Conservation (phyloP, 2,329 filamentous ascomycete species). For the Amauroascus niger region DNA sequence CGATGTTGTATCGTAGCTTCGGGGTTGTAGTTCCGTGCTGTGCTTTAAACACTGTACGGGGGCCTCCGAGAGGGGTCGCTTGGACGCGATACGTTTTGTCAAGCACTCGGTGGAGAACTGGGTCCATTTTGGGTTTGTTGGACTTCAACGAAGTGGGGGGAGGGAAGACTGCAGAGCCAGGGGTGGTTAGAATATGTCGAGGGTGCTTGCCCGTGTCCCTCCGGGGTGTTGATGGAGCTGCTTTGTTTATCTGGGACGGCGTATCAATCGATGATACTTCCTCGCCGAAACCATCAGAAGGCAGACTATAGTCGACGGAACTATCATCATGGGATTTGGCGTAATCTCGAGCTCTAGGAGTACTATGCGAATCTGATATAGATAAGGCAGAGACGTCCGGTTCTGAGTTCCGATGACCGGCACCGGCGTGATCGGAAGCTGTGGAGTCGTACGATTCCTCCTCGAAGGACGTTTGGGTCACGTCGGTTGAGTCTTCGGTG, state of each 20-base stretch:
- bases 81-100: slow-evolving; percentile 94
- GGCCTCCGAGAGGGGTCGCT: slow-evolving; percentile 63
- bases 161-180: slow-evolving; percentile 44
- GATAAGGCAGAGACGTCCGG: slow-evolving; percentile 38
- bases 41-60: slow-evolving; percentile 14
- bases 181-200: slow-evolving; percentile 49
- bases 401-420: slow-evolving; percentile 32
- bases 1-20: slow-evolving; percentile 24
- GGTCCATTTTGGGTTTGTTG: slow-evolving; percentile 45
- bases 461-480: slow-evolving; percentile 35
- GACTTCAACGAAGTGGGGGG: slow-evolving; percentile 42
- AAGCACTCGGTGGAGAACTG: slow-evolving; percentile 78
- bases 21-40: slow-evolving; percentile 18
- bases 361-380: slow-evolving; percentile 40
- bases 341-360: slow-evolving; percentile 29
- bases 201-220: slow-evolving; percentile 19
- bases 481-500: slow-evolving; percentile 48
- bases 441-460: slow-evolving; percentile 36
- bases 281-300: slow-evolving; percentile 62
- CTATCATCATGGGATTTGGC: neutral
- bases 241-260: slow-evolving; percentile 23
- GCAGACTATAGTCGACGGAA: slow-evolving; percentile 54
- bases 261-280: slow-evolving; percentile 31
- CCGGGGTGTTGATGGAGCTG: slow-evolving; percentile 30
- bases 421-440: slow-evolving; percentile 25